Conservation (phyloP, 352 stramenopile species). For the Elongisporangium senticosum region DNA sequence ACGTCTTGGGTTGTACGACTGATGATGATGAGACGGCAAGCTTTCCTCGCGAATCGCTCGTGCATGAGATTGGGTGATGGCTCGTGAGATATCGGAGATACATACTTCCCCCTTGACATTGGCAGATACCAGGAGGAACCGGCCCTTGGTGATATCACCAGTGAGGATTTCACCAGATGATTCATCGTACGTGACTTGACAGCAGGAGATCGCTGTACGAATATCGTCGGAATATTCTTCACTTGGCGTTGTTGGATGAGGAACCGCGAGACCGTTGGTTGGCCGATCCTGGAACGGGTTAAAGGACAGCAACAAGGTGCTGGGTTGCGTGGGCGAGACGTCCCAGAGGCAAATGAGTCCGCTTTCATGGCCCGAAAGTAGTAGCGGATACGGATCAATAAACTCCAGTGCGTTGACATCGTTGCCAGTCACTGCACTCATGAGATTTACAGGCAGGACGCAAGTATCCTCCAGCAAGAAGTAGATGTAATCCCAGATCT, state of each 20-base stretch:
- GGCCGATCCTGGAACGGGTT: constrained; percentile 7
- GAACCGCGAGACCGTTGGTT: not conserved
- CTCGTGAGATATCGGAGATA: constrained; percentile 45
- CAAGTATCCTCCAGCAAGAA: constrained; percentile 72
- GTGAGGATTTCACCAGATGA: constrained; percentile 44
- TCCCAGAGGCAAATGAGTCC: constrained; percentile 56
- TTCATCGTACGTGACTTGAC: constrained; percentile 59
- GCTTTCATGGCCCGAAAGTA: constrained; percentile 68
- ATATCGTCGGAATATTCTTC: constrained; percentile 3
- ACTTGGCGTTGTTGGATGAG: constrained; percentile 6
- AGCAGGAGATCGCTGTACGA: constrained; percentile 25
- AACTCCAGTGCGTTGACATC: constrained; percentile 71
- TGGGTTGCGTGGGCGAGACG: constrained; percentile 41
- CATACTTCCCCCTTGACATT: constrained; percentile 43
- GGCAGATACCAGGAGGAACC: constrained; percentile 35
- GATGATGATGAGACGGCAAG: constrained; percentile 41
- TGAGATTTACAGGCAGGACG: constrained; percentile 2
- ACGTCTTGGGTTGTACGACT: constrained; percentile 67
- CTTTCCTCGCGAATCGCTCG: constrained; percentile 53
- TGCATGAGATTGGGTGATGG: constrained; percentile 32
- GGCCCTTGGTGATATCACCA: constrained; percentile 33
- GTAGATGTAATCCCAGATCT: constrained; percentile 86
- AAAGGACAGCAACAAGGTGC: constrained; percentile 34
- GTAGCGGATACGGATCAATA: constrained; percentile 65
- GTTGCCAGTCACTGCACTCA: constrained; percentile 7